Percentiles rank a stretch among this genome's conserved stretches.
These are phyloP conservation scores for Ambrosia artemisiifolia DNA, from an alignment of 129 eudicot genomes.

Conservation along the genomic window DNA sequence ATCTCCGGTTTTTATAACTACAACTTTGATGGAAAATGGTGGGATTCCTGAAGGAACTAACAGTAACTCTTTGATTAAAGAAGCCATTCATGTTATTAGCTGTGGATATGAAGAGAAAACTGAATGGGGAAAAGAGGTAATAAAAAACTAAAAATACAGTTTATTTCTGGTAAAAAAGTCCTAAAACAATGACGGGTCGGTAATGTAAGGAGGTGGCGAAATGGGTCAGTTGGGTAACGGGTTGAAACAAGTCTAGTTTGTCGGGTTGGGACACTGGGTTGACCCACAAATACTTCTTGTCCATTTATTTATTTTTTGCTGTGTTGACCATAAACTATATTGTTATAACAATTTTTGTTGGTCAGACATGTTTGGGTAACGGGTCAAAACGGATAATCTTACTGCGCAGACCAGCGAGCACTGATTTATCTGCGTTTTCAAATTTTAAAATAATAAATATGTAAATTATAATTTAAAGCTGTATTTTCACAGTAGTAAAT, in stretches of 20 bases:
- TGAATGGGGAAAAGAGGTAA: slow-evolving; percentile 98
- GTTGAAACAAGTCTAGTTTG: not conserved
- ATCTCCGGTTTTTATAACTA: slow-evolving; percentile 90
- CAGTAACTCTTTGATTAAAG: slow-evolving; percentile 69
- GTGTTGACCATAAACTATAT: no score
- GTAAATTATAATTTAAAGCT: not conserved
- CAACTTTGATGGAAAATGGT: slow-evolving; percentile 89
- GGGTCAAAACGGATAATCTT: not conserved
- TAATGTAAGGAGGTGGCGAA: not conserved
- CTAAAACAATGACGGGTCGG: not conserved
- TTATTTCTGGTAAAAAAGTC: not conserved
- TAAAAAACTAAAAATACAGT: slow-evolving; percentile 1
- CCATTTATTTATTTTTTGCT: no score
- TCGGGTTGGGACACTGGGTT: no score
- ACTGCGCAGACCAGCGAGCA: not conserved
- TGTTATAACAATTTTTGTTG: no score
- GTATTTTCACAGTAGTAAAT: not conserved
- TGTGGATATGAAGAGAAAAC: slow-evolving; percentile 96
- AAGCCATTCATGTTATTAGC: slow-evolving; percentile 97
- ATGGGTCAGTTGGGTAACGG: not conserved
- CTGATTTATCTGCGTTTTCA: no score
- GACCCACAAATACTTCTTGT: no score
- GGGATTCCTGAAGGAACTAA: slow-evolving; percentile 90
- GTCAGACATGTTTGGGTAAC: not conserved
- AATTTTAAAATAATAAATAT: no score